Base-by-base conservation (phyloP, 2,329 filamentous ascomycete species). In the Teratosphaeria zuluensis region DNA sequence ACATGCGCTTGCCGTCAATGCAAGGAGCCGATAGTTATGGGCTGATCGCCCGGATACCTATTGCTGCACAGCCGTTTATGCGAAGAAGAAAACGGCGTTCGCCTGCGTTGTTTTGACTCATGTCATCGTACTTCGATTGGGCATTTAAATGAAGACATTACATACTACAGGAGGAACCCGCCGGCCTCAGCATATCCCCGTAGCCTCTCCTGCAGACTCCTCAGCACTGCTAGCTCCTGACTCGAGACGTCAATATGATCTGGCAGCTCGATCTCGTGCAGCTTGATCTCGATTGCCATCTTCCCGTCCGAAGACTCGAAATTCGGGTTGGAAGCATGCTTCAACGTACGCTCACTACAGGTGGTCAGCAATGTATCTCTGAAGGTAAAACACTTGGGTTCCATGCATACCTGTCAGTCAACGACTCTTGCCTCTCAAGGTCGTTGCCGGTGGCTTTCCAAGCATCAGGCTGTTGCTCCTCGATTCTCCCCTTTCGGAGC, bases 401-500 rank as follows among this genome's bases (percentile, higher is more conserved):
- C 42, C 51, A 51, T 55, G n/a, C 59, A 53, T 59, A 65, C 63
- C 64, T 63, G 58, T 61, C 64, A 31, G 54, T 61, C 42, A 62
- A 58, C 19, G 61, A 63, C 2, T 54, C 57, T 9, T 59, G 52
- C 31, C 61, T 48, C 38, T 59, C 56, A 11, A 53, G 52, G n/a
- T 38, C n/a, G 2, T 31, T 21, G 35, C 24, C 55, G 11, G 59
- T 56, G 14, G 57, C 59, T 31, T 64, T 53, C 54, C 63, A 60
- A 16, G 48, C 58, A 8, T 55, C 57, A 32, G 59, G 59, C 28
- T 62, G 55, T 31, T 58, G 46, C 24, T 64, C 58, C 55, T 63
- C 59, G 16, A 59, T 53, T 9, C 61, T 60, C 30, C 60, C 66
- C 55, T 6, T 67, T 5, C 57, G 19, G 62, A 66, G 67, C 64